These are phyloP conservation scores for Rhytidiadelphus loreus DNA, from an alignment of 225 moss, liverwort and hornwort genomes.

Conservation along the genomic window DNA sequence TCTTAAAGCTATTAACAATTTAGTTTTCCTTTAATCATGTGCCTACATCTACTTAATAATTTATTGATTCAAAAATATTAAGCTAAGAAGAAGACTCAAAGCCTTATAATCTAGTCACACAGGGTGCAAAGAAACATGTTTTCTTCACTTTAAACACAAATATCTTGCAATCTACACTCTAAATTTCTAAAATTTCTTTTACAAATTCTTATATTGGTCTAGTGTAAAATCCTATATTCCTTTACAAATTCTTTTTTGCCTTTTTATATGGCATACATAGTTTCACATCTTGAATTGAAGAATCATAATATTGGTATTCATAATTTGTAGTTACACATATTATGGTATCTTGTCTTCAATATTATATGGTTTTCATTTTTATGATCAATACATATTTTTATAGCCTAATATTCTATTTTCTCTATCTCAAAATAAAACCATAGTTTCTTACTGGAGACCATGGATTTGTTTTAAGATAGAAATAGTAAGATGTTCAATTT, in stretches of 20 bases:
- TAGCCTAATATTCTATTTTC: too few relatives aligned
- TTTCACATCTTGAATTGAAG: too few relatives aligned
- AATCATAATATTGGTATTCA: too few relatives aligned
- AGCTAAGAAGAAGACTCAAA: neutral
- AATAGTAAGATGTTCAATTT: neutral
- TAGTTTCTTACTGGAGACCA: too few relatives aligned
- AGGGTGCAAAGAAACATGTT: accelerated
- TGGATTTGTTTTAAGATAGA: too few relatives aligned
- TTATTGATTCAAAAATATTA: neutral
- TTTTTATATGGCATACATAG: too few relatives aligned
- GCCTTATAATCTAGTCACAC: neutral
- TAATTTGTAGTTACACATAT: too few relatives aligned
- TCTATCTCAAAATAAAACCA: too few relatives aligned
- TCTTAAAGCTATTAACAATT: neutral
- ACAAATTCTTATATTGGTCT: neutral
- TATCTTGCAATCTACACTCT: neutral
- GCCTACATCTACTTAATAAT: neutral
- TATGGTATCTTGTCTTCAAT: neutral
- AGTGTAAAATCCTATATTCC: neutral
- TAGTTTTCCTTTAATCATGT: neutral
- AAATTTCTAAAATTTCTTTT: neutral
- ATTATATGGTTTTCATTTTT: neutral
- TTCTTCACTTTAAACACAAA: neutral
- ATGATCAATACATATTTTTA: too few relatives aligned
- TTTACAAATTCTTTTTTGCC: neutral